Evolutionary conservation across 257 asterid species (phyloP).

Genomic region (Solanum sejunctum): DNA sequence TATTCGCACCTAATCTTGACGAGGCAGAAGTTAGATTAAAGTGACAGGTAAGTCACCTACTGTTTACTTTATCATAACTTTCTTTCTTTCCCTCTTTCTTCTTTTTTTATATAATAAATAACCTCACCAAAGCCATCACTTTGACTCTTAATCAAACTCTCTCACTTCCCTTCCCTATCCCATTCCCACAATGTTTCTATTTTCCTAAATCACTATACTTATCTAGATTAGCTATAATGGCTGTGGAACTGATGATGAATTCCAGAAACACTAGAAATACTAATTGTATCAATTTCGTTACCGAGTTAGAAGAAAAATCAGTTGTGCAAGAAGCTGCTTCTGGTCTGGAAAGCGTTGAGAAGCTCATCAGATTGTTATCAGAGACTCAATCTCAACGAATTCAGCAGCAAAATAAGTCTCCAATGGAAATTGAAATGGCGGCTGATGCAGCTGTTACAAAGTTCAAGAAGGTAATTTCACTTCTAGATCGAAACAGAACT

Average conservation of each 20-base stretch:
- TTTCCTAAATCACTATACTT: background rate
- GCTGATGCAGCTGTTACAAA: conserved; percentile 53
- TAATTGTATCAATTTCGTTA: background rate
- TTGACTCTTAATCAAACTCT: conserved; percentile 8
- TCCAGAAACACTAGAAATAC: conserved; percentile 17
- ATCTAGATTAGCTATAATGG: conserved; percentile 26
- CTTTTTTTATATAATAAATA: conserved; percentile 2
- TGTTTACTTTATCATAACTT: conserved; percentile 33
- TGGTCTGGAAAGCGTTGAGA: conserved; percentile 64
- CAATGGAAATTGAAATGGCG: conserved; percentile 13
- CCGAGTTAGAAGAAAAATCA: conserved; percentile 28
- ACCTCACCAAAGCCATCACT: conserved; percentile 20
- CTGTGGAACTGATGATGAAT: conserved; percentile 70
- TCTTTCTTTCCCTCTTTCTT: background rate
- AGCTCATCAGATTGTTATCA: conserved; percentile 46
- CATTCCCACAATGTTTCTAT: background rate
- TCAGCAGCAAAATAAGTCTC: background rate
- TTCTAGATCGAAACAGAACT: conserved; percentile 53
- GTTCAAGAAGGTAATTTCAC: conserved; percentile 50
- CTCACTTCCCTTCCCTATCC: background rate
- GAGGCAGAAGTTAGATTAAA: conserved; percentile 34
- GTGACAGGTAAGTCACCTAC: conserved; percentile 68
- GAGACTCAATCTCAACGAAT: conserved; percentile 6
- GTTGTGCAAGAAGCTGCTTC: conserved; percentile 58
- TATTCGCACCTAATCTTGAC: conserved; percentile 71